phyloP scores from a whole-genome alignment of 805 yeast species.

The Saccharomycopsis babjevae region DNA sequence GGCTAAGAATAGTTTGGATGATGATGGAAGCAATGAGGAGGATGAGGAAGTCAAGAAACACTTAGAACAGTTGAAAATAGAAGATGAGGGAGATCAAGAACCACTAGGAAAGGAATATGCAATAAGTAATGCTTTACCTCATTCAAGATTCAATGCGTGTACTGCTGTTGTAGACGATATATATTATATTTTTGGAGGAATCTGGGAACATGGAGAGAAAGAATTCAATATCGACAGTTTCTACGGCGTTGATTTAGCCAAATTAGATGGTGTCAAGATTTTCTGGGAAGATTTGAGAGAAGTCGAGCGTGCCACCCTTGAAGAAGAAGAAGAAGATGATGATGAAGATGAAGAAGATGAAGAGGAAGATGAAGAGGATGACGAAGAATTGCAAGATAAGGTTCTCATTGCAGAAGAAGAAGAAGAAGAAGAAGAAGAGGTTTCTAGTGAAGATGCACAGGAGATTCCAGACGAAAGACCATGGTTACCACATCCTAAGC shows the following conservation, averaged over 20 bases:
- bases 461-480: constrained; percentile 87
- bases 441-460: constrained; percentile 47
- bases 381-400: constrained; percentile 32
- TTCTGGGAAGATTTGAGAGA: constrained; percentile 78
- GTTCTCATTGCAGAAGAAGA: constrained; percentile 39
- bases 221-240: constrained; percentile 79
- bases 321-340: constrained; percentile 51
- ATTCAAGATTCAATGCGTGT: constrained; percentile 78
- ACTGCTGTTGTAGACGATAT: constrained; percentile 79
- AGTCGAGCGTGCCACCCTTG: constrained; percentile 44
- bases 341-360: constrained; percentile 63
- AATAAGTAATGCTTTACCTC: constrained; percentile 59
- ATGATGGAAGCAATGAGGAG: constrained; percentile 36
- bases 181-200: constrained; percentile 80
- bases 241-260: constrained; percentile 77
- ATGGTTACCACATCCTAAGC: constrained; percentile 95
- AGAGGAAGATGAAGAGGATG: constrained; percentile 51
- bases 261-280: constrained; percentile 77
- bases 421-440: constrained; percentile 62
- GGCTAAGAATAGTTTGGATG: constrained; percentile 61
- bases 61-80: constrained; percentile 29
- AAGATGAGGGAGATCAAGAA: constrained; percentile 28
- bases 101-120: constrained; percentile 40
- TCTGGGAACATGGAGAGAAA: constrained; percentile 79
- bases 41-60: constrained; percentile 25